Evolutionary conservation across 2,329 filamentous ascomycete genomes (phyloP), one percentile per base, ranked within the genome.

Genomic region (Calycina herbarum): DNA sequence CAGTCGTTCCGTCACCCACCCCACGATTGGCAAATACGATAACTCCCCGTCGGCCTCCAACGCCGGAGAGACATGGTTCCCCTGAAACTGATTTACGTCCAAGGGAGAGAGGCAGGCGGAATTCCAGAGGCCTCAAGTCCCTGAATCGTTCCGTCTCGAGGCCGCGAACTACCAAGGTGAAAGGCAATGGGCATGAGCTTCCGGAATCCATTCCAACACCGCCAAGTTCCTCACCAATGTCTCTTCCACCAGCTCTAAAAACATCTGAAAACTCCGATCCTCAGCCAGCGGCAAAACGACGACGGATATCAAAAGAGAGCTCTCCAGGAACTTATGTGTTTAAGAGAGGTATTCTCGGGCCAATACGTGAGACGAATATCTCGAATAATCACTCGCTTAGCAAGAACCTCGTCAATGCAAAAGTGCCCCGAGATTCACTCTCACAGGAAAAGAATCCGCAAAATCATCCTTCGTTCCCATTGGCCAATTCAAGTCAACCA

Each of bases 301-400:
- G 24, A 24, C 33, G 56, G 11, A 4, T 63, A 7, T 60, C 61
- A 27, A 29, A 42, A 57, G 54, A 40, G 35, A 40, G 8, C 11
- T 40, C 38, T 40, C 31, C 31, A 33, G 31, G 31, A 6, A 33
- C 31, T 33, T 33, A 33, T 45, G 42, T 45, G 15, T 66, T 66
- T 29, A 17, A 57, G 38, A 58, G 61, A 15, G 64, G 64, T 17
- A 48, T 66, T 40, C 38, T 66, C 17, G 6, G 33, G 29, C 64
- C 61, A 20, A 20, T 58, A 10, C n/a, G 57, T 15, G 27, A 35
- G 40, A 61, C 61, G 1, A 58, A 57, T 35, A 59, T 61, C 11
- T 45, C 60, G 2, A 66, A 58, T 27, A 66, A 66, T 57, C 31
- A 17, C 2, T 40, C 61, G n/a, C 57, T 29, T 8, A 56, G 31